Evolutionary conservation across 1,284 basidiomycete genomes (phyloP).

Genomic region (Dichomitus squalens): DNA sequence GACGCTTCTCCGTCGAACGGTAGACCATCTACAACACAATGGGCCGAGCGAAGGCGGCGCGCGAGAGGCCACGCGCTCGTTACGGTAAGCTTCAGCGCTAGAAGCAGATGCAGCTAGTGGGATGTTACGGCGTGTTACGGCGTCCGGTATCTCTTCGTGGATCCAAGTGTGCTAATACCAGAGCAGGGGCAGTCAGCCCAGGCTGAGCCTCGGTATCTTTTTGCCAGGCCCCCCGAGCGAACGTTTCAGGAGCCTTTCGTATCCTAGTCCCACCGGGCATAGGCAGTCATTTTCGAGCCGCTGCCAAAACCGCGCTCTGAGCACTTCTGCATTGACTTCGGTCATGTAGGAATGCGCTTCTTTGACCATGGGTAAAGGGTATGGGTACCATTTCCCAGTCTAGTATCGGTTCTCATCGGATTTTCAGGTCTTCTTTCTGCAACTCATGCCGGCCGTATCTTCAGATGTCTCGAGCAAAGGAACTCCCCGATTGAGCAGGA

Average conservation of each 20-base stretch:
- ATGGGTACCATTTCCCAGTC: constrained; percentile 3
- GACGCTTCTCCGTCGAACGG: background rate
- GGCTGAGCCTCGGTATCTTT: background rate
- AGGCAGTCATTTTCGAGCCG: constrained; percentile 31
- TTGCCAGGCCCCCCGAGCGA: background rate
- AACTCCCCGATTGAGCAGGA: constrained; percentile 58
- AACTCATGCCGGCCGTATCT: constrained; percentile 80
- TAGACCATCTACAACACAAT: constrained; percentile 83
- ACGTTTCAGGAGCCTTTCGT: no score
- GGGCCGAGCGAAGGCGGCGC: constrained; percentile 43
- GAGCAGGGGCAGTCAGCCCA: background rate
- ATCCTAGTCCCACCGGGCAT: background rate
- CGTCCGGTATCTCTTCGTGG: background rate
- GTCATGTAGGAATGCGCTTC: background rate
- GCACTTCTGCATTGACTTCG: constrained; percentile 15
- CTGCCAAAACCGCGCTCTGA: constrained; percentile 81
- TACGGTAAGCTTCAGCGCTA: constrained; percentile 28
- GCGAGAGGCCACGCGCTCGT: background rate
- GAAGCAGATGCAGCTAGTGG: constrained; percentile 63
- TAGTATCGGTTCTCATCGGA: background rate
- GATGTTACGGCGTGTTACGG: background rate
- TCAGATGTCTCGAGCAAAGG: constrained; percentile 46
- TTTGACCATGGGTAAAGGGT: constrained; percentile 10
- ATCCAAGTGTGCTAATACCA: background rate
- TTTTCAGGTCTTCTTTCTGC: constrained; percentile 71